phyloP scores from a whole-genome alignment of 257 asterid species.

The Solanum pinnatisectum region DNA sequence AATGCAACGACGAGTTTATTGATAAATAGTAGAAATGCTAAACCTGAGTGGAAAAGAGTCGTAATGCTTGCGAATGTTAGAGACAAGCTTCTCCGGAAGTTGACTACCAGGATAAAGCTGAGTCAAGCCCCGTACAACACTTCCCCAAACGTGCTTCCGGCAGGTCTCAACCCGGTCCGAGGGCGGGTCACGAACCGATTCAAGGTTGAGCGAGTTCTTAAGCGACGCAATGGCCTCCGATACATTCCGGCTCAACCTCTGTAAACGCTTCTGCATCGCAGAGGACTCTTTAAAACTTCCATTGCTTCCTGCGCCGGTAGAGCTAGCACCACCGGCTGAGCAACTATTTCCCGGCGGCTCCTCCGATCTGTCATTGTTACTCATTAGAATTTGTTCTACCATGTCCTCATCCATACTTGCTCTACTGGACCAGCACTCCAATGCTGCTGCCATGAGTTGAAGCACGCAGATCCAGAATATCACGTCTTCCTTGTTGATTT shows the following conservation, averaged over 20 bases:
- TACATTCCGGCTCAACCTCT: slow-evolving; percentile 73
- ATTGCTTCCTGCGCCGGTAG: slow-evolving; percentile 12
- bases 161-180: slow-evolving; percentile 35
- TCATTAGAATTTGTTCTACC: slow-evolving; percentile 90
- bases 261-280: slow-evolving; percentile 70
- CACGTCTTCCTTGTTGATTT: neutral
- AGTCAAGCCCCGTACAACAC: slow-evolving; percentile 83
- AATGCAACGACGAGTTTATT: neutral
- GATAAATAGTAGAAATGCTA: neutral
- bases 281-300: slow-evolving; percentile 57
- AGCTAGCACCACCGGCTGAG: slow-evolving; percentile 5
- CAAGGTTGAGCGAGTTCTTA: slow-evolving; percentile 70
- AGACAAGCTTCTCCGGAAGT: slow-evolving; percentile 86
- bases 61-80: slow-evolving; percentile 90
- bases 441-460: slow-evolving; percentile 66
- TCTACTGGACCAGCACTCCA: slow-evolving; percentile 96
- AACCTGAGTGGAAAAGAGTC: slow-evolving; percentile 93
- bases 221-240: slow-evolving; percentile 92
- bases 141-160: slow-evolving; percentile 79
- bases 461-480: neutral
- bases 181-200: slow-evolving; percentile 52
- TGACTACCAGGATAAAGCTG: slow-evolving; percentile 97
- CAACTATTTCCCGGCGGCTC: slow-evolving; percentile 30
- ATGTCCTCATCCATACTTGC: slow-evolving; percentile 84
- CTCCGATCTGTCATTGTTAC: slow-evolving; percentile 79